These are phyloP conservation scores for Chlorella variabilis DNA, from an alignment of 163 green algal species.

Conservation along the genomic window DNA sequence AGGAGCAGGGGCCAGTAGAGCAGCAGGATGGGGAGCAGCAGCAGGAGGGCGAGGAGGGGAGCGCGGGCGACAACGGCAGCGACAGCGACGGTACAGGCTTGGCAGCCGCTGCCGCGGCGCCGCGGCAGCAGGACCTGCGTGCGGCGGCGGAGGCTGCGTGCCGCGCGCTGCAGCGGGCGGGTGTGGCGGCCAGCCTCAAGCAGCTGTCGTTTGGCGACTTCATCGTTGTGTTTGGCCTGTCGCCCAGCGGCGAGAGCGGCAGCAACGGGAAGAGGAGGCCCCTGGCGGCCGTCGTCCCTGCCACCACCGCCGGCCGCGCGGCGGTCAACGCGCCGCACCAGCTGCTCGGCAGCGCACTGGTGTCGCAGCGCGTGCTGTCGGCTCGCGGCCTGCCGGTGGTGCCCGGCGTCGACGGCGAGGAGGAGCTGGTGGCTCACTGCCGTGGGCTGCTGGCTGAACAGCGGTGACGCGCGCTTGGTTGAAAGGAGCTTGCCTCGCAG, in stretches of 20 bases:
- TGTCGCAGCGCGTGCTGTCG: slow-evolving; percentile 28
- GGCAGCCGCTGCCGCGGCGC: neutral
- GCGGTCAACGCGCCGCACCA: neutral
- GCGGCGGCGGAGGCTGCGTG: slow-evolving; percentile 15
- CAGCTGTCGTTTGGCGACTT: slow-evolving; percentile 19
- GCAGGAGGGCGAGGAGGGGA: neutral
- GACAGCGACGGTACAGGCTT: neutral
- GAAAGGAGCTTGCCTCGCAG: too few relatives aligned
- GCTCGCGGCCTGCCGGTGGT: neutral
- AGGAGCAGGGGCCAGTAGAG: neutral
- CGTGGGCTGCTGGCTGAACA: neutral
- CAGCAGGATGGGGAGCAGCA: too few relatives aligned
- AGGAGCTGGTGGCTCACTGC: neutral
- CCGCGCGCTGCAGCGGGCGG: neutral
- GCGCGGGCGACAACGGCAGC: neutral
- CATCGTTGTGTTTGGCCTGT: neutral
- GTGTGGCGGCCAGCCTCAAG: slow-evolving; percentile 9
- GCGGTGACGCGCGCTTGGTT: too few relatives aligned
- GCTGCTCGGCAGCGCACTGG: slow-evolving; percentile 20
- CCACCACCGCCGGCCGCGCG: neutral
- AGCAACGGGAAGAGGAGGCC: neutral
- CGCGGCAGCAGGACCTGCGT: neutral
- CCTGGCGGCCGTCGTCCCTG: slow-evolving; percentile 2
- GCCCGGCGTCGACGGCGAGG: neutral
- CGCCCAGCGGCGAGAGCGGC: neutral